A percentile compares a stretch with the other conserved stretches of the same genome.
These are phyloP conservation scores for Flaveria brownii DNA, from an alignment of 129 eudicot species.

Conservation along the genomic window DNA sequence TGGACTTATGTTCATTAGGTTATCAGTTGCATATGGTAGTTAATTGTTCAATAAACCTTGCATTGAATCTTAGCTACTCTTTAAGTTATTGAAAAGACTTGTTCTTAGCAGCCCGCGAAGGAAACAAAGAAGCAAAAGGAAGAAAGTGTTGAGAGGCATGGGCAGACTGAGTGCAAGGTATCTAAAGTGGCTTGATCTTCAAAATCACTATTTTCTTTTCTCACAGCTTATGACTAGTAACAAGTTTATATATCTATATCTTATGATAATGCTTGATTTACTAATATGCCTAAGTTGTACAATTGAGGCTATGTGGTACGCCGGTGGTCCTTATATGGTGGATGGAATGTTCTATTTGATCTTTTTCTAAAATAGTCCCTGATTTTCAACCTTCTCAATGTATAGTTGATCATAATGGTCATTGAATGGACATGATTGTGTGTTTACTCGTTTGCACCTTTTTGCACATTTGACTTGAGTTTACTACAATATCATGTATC, in stretches of 20 bases:
- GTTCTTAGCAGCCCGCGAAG: neutral
- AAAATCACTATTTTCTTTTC: neutral
- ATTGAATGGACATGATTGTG: neutral
- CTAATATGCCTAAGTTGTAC: no score
- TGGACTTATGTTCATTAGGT: neutral
- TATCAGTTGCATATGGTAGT: slow-evolving; percentile 3
- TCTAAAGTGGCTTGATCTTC: neutral
- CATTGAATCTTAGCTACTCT: neutral
- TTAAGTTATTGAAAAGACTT: neutral
- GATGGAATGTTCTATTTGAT: neutral
- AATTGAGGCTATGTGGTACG: neutral
- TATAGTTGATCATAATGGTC: neutral
- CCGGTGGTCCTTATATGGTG: neutral
- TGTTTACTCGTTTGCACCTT: slow-evolving; percentile 18
- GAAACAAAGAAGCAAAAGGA: slow-evolving; percentile 6
- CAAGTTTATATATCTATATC: no score
- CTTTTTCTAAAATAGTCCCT: neutral
- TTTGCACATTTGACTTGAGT: slow-evolving; percentile 11
- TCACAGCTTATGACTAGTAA: no score
- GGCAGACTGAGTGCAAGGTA: slow-evolving; percentile 75
- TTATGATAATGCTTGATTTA: no score
- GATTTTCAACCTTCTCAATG: neutral
- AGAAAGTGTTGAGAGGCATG: neutral
- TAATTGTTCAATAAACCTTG: neutral
- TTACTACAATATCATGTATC: slow-evolving; percentile 66